Conservation (phyloP, 1,139 yeast genomes). For the Nakaseomyces uthaithaninus region DNA sequence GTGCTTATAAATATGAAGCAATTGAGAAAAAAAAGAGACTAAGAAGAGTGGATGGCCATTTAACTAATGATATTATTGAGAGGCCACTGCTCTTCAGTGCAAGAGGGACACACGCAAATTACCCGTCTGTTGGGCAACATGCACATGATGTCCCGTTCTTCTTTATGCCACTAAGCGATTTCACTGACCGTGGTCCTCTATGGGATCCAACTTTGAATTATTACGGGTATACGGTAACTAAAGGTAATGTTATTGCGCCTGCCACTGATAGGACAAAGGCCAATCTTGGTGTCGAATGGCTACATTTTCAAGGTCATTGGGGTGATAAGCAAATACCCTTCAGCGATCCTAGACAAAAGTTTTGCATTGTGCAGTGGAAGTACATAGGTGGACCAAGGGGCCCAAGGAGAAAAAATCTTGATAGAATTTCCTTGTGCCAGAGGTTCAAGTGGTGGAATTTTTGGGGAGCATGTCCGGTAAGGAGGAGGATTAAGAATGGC, state of each 20-base stretch:
- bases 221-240: conserved; percentile 53
- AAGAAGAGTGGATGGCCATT: conserved; percentile 23
- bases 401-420: conserved; percentile 69
- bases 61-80: conserved; percentile 28
- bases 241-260: conserved; percentile 40
- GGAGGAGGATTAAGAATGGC: conserved; percentile 70
- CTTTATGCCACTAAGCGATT: conserved; percentile 80
- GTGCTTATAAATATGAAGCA: conserved; percentile 70
- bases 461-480: conserved; percentile 65
- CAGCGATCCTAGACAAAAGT: conserved; percentile 67
- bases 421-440: conserved; percentile 68
- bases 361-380: conserved; percentile 84
- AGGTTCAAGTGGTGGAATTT: conserved; percentile 78
- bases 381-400: conserved; percentile 91
- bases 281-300: conserved; percentile 62
- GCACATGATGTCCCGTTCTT: conserved; percentile 79
- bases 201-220: conserved; percentile 89
- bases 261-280: conserved; percentile 2
- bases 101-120: conserved; percentile 94
- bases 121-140: conserved; percentile 93
- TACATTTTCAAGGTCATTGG: conserved; percentile 77
- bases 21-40: conserved; percentile 54
- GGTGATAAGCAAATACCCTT: conserved; percentile 69
- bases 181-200: conserved; percentile 87
- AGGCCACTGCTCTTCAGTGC: conserved; percentile 83